Percentiles rank a stretch among this genome's conserved stretches.
These are phyloP conservation scores for Saxophila tyrrhenica DNA, from an alignment of 495 filamentous ascomycete species.

Conservation along the genomic window DNA sequence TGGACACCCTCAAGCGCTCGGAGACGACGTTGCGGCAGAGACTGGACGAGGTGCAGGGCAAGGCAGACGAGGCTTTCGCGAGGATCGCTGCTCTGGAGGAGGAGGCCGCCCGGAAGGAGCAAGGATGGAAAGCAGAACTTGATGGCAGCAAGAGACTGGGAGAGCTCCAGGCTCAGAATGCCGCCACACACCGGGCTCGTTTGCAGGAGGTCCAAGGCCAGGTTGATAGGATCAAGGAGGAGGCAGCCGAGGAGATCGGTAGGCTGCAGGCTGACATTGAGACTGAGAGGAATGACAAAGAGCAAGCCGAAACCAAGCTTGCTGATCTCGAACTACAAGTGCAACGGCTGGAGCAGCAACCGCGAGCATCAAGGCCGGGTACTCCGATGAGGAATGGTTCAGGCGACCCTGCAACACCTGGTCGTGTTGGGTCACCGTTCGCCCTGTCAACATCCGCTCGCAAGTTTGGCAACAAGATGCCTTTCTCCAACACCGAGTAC, in stretches of 20 bases:
- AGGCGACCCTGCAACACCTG: conserved; percentile 32
- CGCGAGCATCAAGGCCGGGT: conserved; percentile 37
- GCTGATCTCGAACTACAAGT: conserved; percentile 65
- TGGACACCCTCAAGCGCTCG: conserved; percentile 65
- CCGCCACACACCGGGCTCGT: conserved; percentile 65
- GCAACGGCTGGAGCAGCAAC: conserved; percentile 48
- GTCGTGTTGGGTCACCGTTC: conserved; percentile 42
- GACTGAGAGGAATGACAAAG: conserved; percentile 61
- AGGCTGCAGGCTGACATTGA: conserved; percentile 68
- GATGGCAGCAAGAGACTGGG: conserved; percentile 69
- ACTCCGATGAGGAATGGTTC: conserved; percentile 46
- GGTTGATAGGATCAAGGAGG: conserved; percentile 67
- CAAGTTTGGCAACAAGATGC: conserved; percentile 43
- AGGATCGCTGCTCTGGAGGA: conserved; percentile 79
- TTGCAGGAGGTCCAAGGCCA: conserved; percentile 69
- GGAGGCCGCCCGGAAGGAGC: conserved; percentile 60
- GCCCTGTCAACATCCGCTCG: conserved; percentile 35
- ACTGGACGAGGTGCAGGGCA: conserved; percentile 71
- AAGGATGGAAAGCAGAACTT: conserved; percentile 72
- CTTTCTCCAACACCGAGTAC: conserved; percentile 47
- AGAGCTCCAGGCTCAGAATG: conserved; percentile 72
- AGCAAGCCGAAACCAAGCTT: conserved; percentile 55
- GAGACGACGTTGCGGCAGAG: conserved; percentile 70
- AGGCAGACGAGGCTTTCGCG: conserved; percentile 69
- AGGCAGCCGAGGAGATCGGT: conserved; percentile 70